phyloP scores from a whole-genome alignment of 1,284 basidiomycete genomes.

The Pseudozyma sp. region DNA sequence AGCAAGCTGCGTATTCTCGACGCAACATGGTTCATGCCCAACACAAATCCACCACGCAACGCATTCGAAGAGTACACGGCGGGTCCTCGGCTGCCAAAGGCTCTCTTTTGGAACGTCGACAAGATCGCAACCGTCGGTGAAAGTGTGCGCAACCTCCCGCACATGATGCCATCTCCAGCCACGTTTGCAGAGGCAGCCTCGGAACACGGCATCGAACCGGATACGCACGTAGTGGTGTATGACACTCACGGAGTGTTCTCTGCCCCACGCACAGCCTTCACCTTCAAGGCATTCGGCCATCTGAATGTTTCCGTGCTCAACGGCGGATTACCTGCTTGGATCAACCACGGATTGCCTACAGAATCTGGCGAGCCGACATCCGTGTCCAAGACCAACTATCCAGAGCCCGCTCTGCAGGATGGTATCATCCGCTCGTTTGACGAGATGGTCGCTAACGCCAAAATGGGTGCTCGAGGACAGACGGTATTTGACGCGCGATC shows the following conservation, averaged over 20 bases:
- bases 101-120: conserved; percentile 86
- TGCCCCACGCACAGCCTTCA: conserved; percentile 58
- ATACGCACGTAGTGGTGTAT: conserved; percentile 88
- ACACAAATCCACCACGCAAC: conserved; percentile 74
- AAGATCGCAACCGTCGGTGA: conserved; percentile 70
- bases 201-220: conserved; percentile 78
- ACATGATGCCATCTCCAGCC: conserved; percentile 87
- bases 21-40: conserved; percentile 89
- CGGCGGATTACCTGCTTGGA: conserved; percentile 66
- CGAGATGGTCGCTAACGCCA: conserved; percentile 81
- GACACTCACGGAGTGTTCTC: conserved; percentile 69
- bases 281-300: conserved; percentile 64
- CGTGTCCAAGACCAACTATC: conserved; percentile 53
- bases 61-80: conserved; percentile 75
- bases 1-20: conserved; percentile 71
- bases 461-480: conserved; percentile 73
- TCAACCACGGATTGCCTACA: conserved; percentile 38
- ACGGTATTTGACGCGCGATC: conserved; percentile 89
- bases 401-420: conserved; percentile 73
- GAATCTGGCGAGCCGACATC: conserved; percentile 43
- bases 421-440: conserved; percentile 79
- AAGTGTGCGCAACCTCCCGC: conserved; percentile 74
- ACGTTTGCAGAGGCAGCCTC: conserved; percentile 84
- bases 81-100: conserved; percentile 78
- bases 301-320: conserved; percentile 61